Conservation (phyloP, 441 rosid species). For the Aleurites moluccanus region DNA sequence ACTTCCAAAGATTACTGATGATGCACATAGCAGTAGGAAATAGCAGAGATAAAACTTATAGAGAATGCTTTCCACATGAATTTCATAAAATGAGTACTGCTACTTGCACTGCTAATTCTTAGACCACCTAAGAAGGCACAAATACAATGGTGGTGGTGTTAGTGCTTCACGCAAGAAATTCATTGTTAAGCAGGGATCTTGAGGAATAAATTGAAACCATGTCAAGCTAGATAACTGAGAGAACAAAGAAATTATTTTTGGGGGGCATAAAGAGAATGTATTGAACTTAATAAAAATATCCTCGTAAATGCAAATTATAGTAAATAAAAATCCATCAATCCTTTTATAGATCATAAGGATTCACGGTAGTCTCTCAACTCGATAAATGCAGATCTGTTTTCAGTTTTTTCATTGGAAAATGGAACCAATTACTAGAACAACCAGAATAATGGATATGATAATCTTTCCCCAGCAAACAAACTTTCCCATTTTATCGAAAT, state of each 20-base stretch:
- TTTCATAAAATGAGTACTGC: not conserved
- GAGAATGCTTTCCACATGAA: not conserved
- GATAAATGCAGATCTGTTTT: conserved; percentile 4
- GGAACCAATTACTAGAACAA: not conserved
- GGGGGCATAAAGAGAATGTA: not conserved
- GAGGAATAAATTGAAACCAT: not conserved
- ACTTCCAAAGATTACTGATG: not conserved
- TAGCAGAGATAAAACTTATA: not conserved
- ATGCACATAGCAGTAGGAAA: not conserved
- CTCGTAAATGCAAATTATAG: not conserved
- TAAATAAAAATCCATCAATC: not conserved
- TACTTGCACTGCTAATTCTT: not conserved
- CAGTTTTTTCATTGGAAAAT: not conserved
- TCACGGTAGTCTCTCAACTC: not conserved
- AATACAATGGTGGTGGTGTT: not conserved
- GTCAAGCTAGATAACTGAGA: not conserved
- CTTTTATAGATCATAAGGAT: not conserved
- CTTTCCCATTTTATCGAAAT: not conserved
- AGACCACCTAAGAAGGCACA: not conserved
- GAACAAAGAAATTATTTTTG: not conserved
- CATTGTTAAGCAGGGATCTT: not conserved
- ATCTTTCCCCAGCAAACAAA: not conserved
- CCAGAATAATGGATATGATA: not conserved
- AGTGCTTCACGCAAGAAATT: not conserved
- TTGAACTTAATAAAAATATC: not conserved